Percentiles rank a stretch among this genome's conserved stretches.
phyloP scores from a whole-genome alignment of 805 yeast genomes.

The Vanderwaltozyma verrucispora region DNA sequence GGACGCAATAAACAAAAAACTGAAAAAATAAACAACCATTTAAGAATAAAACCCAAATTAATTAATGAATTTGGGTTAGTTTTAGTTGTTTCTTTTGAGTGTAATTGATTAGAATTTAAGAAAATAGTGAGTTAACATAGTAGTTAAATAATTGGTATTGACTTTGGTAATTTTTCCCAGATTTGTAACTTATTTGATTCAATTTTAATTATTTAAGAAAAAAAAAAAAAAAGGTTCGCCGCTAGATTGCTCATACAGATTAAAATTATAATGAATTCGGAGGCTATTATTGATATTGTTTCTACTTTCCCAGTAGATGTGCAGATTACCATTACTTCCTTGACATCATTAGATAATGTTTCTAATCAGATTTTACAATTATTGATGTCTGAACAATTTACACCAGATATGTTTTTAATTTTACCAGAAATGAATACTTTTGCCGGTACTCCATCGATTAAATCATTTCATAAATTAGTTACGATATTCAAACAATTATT shows the following conservation, averaged over 20 bases:
- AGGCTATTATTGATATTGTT: background rate
- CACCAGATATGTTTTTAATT: background rate
- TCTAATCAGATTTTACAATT: slow-evolving; percentile 1
- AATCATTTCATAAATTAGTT: background rate
- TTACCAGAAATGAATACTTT: background rate
- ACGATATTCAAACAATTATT: background rate
- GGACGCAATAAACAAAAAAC: background rate
- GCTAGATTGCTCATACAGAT: no score
- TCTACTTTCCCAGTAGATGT: slow-evolving; percentile 1
- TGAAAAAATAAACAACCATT: background rate
- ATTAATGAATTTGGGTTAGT: background rate
- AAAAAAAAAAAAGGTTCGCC: no score
- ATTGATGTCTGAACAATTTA: background rate
- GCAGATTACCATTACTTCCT: background rate
- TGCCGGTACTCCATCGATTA: background rate
- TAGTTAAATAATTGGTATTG: no score
- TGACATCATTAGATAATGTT: background rate
- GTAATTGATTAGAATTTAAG: no score
- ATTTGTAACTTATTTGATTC: no score
- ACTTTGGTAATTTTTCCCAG: no score
- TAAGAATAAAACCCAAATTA: background rate
- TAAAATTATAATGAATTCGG: background rate
- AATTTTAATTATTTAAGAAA: no score
- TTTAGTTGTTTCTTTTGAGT: no score
- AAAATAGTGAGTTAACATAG: no score